Percentiles rank a stretch among this genome's conserved stretches.
Conservation (phyloP, 441 rosid species). For the Syzygium malaccense region DNA sequence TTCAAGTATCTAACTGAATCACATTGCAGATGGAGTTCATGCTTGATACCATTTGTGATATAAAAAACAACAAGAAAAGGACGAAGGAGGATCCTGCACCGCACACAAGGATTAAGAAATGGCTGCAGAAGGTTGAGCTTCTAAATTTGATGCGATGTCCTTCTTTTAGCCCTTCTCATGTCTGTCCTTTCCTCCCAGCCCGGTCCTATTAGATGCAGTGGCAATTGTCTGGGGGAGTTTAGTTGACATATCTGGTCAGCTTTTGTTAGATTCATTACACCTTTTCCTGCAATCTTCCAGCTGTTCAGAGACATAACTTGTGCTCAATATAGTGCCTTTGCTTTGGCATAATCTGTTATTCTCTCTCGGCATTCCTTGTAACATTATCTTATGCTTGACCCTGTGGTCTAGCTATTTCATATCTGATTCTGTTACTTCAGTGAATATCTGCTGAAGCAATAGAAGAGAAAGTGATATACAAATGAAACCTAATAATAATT, state of each 20-base stretch:
- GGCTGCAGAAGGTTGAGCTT: constrained; percentile 79
- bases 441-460: not conserved
- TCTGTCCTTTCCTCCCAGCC: not conserved
- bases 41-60: constrained; percentile 85
- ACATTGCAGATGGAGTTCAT: constrained; percentile 76
- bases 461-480: not conserved
- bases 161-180: not conserved
- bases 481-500: not conserved
- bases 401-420: not conserved
- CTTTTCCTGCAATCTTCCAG: not conserved
- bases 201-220: not conserved
- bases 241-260: not conserved
- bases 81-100: constrained; percentile 59
- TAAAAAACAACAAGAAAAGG: constrained; percentile 84
- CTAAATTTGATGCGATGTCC: not conserved
- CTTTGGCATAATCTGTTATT: not conserved
- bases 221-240: not conserved
- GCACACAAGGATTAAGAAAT: constrained; percentile 72
- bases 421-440: not conserved
- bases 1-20: not conserved
- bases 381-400: not conserved
- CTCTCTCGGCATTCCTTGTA: not conserved
- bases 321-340: not conserved
- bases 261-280: not conserved
- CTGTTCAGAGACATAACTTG: not conserved